Conservation (phyloP, 1,139 yeast species). For the Yamadazyma mexicana region DNA sequence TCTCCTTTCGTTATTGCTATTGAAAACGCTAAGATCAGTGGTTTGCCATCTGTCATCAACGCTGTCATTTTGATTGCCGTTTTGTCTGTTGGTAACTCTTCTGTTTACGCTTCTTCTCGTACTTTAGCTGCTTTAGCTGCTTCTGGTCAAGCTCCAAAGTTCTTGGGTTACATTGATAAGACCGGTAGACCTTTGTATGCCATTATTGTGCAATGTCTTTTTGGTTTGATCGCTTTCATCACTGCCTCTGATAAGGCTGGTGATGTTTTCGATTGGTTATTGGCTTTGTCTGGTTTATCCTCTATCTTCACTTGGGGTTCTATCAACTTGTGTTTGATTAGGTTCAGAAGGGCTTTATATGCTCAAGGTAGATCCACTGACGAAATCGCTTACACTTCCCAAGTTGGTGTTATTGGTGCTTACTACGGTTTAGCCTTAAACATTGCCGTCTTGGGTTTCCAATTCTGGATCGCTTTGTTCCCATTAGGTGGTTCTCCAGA, state of each 20-base stretch:
- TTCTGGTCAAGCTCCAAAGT: slow-evolving; percentile 76
- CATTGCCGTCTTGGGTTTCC: slow-evolving; percentile 68
- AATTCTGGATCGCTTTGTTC: slow-evolving; percentile 76
- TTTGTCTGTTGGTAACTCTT: slow-evolving; percentile 51
- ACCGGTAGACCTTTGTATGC: slow-evolving; percentile 74
- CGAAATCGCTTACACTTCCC: slow-evolving; percentile 71
- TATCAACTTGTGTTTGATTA: slow-evolving; percentile 70
- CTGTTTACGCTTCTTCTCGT: slow-evolving; percentile 77
- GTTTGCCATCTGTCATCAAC: slow-evolving; percentile 49
- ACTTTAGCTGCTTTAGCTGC: slow-evolving; percentile 80
- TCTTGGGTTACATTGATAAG: slow-evolving; percentile 72
- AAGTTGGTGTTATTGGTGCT: slow-evolving; percentile 72
- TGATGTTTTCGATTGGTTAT: slow-evolving; percentile 74
- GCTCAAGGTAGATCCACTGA: slow-evolving; percentile 62
- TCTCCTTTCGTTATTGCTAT: slow-evolving; percentile 52
- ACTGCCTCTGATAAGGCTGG: slow-evolving; percentile 68
- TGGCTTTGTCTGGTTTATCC: slow-evolving; percentile 81
- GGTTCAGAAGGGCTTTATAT: slow-evolving; percentile 75
- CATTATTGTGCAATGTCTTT: slow-evolving; percentile 51
- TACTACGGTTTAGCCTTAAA: slow-evolving; percentile 61
- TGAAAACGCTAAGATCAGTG: slow-evolving; percentile 40
- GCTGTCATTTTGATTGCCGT: slow-evolving; percentile 48
- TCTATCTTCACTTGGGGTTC: slow-evolving; percentile 85
- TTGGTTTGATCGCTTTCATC: slow-evolving; percentile 66
- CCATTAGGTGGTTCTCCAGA: slow-evolving; percentile 60